phyloP scores from a whole-genome alignment of 148 eudicot species.

The Rhododendron griersonianum region DNA sequence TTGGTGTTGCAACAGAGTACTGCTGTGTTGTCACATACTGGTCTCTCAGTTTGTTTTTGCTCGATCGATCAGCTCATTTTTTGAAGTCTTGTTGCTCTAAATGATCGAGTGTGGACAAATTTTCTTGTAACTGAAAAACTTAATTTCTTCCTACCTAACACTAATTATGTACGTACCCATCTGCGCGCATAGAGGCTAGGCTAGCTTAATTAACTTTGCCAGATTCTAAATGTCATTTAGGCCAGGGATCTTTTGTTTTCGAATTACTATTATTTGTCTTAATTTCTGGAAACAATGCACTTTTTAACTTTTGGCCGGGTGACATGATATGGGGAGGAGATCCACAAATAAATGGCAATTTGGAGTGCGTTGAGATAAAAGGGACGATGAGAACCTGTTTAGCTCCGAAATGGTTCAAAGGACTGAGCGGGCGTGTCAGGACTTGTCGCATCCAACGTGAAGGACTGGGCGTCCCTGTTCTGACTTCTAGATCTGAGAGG shows the following conservation, averaged over 20 bases:
- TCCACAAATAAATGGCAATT: not conserved
- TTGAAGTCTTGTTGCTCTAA: not conserved
- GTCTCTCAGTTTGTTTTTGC: not conserved
- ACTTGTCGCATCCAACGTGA: no score
- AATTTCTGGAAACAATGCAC: not conserved
- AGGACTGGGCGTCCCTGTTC: no score
- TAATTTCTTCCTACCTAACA: not conserved
- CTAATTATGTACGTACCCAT: not conserved
- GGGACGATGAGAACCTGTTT: not conserved
- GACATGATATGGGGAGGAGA: not conserved
- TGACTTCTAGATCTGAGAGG: no score
- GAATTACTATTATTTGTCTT: not conserved
- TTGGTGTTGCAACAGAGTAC: not conserved
- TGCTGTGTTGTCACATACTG: slow-evolving; percentile 2
- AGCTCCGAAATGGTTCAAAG: no score
- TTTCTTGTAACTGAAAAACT: not conserved
- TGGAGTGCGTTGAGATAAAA: not conserved
- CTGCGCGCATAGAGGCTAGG: no score
- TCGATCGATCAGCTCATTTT: not conserved
- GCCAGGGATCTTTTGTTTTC: not conserved
- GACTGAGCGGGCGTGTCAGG: no score
- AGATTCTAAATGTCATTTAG: not conserved
- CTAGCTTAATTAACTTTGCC: not conserved
- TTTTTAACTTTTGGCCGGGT: not conserved
- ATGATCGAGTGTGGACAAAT: slow-evolving; percentile 7